Percentiles rank a stretch among this genome's conserved stretches.
These are phyloP conservation scores for Nannochloropsis salina DNA, from an alignment of 108 stramenopile species.

Conservation along the genomic window DNA sequence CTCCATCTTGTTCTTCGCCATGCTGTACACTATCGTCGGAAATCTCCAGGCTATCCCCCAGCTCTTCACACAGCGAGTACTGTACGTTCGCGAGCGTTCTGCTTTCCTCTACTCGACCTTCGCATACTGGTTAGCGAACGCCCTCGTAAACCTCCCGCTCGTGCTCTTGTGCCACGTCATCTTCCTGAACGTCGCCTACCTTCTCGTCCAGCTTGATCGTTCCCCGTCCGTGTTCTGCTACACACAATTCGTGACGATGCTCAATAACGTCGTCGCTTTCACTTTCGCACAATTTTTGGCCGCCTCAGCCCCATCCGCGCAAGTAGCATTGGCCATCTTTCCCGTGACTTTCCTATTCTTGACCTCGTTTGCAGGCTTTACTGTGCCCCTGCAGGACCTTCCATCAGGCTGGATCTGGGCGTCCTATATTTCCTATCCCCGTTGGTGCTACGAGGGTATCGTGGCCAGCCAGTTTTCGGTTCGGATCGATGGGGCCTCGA, in stretches of 20 bases:
- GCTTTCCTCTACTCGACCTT: slow-evolving; percentile 14
- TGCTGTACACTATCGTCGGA: slow-evolving; percentile 27
- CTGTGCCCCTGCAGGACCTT: slow-evolving; percentile 28
- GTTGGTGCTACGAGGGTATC: slow-evolving; percentile 45
- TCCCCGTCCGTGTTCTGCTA: slow-evolving; percentile 29
- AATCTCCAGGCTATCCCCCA: slow-evolving; percentile 28
- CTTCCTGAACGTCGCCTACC: slow-evolving; percentile 11
- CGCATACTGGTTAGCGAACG: neutral
- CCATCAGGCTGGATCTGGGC: slow-evolving; percentile 37
- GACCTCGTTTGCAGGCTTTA: slow-evolving; percentile 35
- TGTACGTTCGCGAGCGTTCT: slow-evolving; percentile 21
- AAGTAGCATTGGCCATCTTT: slow-evolving; percentile 37
- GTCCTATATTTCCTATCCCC: slow-evolving; percentile 31
- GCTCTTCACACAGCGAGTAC: neutral
- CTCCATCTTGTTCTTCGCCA: slow-evolving; percentile 28
- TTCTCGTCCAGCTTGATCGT: slow-evolving; percentile 20
- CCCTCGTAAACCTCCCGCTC: slow-evolving; percentile 27
- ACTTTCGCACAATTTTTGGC: slow-evolving; percentile 35
- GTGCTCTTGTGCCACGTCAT: slow-evolving; percentile 25
- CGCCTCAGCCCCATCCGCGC: slow-evolving; percentile 21
- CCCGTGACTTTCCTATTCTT: slow-evolving; percentile 43
- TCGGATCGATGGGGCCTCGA: slow-evolving; percentile 21
- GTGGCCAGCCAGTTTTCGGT: slow-evolving; percentile 24
- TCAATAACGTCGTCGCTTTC: slow-evolving; percentile 32
- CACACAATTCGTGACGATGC: slow-evolving; percentile 22